Conservation (phyloP, 176 grass and related monocot species). For the Oryza coarctata region DNA sequence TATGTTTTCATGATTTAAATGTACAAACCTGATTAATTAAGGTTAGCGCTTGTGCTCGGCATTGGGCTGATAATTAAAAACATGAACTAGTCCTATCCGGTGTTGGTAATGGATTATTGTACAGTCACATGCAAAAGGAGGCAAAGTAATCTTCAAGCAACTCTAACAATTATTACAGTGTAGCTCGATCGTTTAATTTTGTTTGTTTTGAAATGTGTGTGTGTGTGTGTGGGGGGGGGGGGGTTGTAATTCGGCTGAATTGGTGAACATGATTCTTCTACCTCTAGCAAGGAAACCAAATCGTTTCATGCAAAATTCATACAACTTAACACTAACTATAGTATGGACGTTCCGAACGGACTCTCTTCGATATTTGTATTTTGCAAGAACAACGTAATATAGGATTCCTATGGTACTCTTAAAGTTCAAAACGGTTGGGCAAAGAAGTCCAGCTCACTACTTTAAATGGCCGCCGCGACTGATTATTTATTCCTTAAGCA, state of each 20-base stretch:
- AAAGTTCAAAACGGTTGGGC: not conserved
- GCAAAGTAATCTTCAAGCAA: not conserved
- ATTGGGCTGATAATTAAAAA: not conserved
- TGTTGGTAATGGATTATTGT: not conserved
- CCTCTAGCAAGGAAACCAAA: not conserved
- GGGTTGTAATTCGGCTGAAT: not conserved
- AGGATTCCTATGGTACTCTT: not conserved
- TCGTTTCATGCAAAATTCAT: not conserved
- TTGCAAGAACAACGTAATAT: no score
- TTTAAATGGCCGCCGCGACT: not conserved
- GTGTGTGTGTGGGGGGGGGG: no score
- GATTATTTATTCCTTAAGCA: not conserved
- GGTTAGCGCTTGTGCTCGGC: not conserved
- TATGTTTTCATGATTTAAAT: constrained; percentile 30
- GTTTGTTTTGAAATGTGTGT: not conserved
- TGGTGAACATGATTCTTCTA: not conserved
- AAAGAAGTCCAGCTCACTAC: not conserved
- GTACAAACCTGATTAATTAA: constrained; percentile 20
- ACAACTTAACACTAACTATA: not conserved
- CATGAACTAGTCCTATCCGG: not conserved
- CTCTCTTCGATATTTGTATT: no score
- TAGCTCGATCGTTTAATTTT: no score
- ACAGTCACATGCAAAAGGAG: not conserved
- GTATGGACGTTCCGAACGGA: no score
- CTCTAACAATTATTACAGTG: no score